Evolutionary conservation across 352 stramenopile species (phyloP).

Genomic region (Blastocystis sp.): DNA sequence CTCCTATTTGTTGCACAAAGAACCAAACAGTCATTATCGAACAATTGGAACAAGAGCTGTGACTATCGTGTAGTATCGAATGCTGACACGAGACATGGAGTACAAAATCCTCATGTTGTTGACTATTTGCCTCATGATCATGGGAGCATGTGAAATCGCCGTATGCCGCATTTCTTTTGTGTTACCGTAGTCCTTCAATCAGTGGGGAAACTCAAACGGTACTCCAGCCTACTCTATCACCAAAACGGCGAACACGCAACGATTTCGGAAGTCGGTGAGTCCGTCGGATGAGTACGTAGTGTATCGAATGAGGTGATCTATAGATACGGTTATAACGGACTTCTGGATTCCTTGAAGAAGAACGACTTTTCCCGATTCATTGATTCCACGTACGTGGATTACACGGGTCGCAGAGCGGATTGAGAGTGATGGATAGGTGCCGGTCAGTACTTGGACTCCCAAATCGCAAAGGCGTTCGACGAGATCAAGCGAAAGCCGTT

Average conservation of each 20-base stretch:
- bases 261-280: background rate
- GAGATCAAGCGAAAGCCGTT: conserved; percentile 52
- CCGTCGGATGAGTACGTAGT: background rate
- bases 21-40: too few species aligned
- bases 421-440: background rate
- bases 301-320: background rate
- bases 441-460: conserved; percentile 56
- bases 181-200: conserved; percentile 15
- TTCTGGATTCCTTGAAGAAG: background rate
- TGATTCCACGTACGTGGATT: conserved; percentile 59
- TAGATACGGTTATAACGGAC: conserved; percentile 54
- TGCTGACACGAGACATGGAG: conserved; percentile 26
- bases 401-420: background rate
- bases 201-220: background rate
- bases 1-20: too few species aligned
- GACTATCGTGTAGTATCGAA: too few species aligned
- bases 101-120: conserved; percentile 6
- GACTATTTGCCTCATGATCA: conserved; percentile 27
- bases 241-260: conserved; percentile 9
- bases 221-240: background rate
- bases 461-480: conserved; percentile 30
- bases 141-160: conserved; percentile 59
- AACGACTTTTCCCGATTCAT: conserved; percentile 48
- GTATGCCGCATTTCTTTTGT: background rate
- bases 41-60: too few species aligned